Evolutionary conservation across 192 early-diverging fungal genomes (phyloP).

Genomic region (Dissophora globulifera): DNA sequence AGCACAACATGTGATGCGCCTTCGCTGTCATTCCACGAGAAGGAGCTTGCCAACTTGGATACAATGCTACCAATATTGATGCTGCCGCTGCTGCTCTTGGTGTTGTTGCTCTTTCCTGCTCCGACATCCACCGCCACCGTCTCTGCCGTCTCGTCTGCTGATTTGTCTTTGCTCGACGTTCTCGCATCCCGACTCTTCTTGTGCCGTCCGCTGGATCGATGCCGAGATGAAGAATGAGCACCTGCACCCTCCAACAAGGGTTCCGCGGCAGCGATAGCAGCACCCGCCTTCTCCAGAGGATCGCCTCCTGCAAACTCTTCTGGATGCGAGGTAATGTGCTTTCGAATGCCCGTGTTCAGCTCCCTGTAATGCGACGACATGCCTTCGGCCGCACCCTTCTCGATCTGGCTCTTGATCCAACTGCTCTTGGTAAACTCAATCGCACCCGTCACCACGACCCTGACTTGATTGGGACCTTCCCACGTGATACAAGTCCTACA

Average conservation of each 20-base stretch:
- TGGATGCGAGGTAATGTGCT: conserved; percentile 30
- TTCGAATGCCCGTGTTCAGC: conserved; percentile 24
- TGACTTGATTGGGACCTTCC: conserved; percentile 55
- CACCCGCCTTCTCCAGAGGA: background rate
- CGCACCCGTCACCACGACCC: conserved; percentile 60
- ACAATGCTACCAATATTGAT: background rate
- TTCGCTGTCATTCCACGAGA: conserved; percentile 1
- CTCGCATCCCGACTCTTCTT: too few relatives aligned
- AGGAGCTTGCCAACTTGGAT: background rate
- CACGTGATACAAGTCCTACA: conserved; percentile 65
- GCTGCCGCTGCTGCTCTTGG: background rate
- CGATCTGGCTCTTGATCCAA: conserved; percentile 61
- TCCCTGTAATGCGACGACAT: conserved; percentile 45
- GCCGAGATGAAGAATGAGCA: too few relatives aligned
- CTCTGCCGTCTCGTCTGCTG: too few relatives aligned
- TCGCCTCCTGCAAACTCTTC: conserved; percentile 13
- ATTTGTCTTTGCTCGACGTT: too few relatives aligned
- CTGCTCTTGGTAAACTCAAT: conserved; percentile 66
- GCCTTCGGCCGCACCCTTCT: conserved; percentile 41
- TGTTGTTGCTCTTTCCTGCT: too few relatives aligned
- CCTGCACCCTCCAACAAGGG: too few relatives aligned
- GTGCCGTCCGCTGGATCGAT: background rate
- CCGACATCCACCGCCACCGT: too few relatives aligned
- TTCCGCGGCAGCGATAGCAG: background rate
- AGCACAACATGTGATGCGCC: conserved; percentile 22